Evolutionary conservation across 1,284 basidiomycete species (phyloP).

Genomic region (Heliocybe sulcata): DNA sequence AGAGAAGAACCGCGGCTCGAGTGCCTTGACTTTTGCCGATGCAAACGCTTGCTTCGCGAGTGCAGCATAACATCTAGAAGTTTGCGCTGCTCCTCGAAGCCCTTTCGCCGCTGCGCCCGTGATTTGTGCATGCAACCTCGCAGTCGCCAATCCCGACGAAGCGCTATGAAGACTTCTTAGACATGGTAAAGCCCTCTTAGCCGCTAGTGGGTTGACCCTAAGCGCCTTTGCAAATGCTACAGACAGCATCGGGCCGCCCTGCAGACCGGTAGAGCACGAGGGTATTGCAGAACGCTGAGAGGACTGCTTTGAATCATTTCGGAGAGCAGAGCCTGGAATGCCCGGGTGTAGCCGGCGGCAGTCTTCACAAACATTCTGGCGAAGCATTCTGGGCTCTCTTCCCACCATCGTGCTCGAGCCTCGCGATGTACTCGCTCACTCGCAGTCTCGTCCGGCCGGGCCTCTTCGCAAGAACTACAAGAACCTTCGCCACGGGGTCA

Average conservation of each 20-base stretch:
- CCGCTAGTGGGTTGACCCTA: not conserved
- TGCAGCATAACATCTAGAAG: not conserved
- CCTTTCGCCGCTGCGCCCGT: not conserved
- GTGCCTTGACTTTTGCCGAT: constrained; percentile 8
- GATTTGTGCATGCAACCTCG: not conserved
- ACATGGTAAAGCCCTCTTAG: not conserved
- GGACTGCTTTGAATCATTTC: not conserved
- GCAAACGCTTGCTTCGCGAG: constrained; percentile 6
- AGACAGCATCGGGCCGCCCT: not conserved
- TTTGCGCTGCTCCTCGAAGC: not conserved
- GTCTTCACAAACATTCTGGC: not conserved
- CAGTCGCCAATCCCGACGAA: not conserved
- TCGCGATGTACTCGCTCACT: not conserved
- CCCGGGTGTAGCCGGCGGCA: not conserved
- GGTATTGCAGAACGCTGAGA: not conserved
- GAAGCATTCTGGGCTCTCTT: not conserved
- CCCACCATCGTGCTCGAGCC: not conserved
- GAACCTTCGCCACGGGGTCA: constrained; percentile 3
- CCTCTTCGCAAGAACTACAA: not conserved
- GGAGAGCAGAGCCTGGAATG: not conserved
- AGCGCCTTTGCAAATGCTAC: not conserved
- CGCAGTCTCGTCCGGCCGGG: not conserved
- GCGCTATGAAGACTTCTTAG: not conserved
- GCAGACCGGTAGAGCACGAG: not conserved
- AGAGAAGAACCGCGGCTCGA: constrained; percentile 35